These are phyloP conservation scores for Melaleuca quinquenervia DNA, from an alignment of 345 rosid genomes.

Conservation along the genomic window DNA sequence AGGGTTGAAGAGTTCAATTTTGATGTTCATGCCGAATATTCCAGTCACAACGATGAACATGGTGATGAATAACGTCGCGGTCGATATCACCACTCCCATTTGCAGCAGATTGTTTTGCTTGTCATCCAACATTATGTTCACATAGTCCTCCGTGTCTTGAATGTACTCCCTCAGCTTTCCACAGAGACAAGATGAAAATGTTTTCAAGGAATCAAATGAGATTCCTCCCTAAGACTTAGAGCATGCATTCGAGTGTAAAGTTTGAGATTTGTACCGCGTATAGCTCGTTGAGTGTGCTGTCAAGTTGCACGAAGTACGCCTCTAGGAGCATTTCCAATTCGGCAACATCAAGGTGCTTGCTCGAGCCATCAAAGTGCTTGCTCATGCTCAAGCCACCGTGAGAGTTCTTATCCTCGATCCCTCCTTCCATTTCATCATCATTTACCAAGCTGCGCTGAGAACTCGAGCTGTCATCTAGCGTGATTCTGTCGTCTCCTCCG, in stretches of 20 bases:
- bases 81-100: conserved; percentile 39
- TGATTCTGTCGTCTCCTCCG: background rate
- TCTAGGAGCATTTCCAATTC: conserved; percentile 36
- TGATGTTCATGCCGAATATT: conserved; percentile 65
- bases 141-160: conserved; percentile 30
- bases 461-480: background rate
- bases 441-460: background rate
- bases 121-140: conserved; percentile 21
- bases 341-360: conserved; percentile 3
- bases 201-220: background rate
- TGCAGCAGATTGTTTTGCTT: background rate
- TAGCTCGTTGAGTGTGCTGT: conserved; percentile 29
- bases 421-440: background rate
- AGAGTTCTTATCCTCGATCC: background rate
- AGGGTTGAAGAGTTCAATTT: background rate
- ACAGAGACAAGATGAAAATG: background rate
- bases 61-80: conserved; percentile 62
- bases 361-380: background rate
- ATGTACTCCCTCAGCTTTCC: conserved; percentile 28
- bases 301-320: conserved; percentile 34
- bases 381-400: background rate
- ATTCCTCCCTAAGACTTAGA: background rate
- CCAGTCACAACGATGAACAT: conserved; percentile 56
- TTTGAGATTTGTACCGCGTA: conserved; percentile 14
- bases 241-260: background rate